Base-by-base conservation (phyloP, 805 yeast species). In the Zygosaccharomyces bisporus region DNA sequence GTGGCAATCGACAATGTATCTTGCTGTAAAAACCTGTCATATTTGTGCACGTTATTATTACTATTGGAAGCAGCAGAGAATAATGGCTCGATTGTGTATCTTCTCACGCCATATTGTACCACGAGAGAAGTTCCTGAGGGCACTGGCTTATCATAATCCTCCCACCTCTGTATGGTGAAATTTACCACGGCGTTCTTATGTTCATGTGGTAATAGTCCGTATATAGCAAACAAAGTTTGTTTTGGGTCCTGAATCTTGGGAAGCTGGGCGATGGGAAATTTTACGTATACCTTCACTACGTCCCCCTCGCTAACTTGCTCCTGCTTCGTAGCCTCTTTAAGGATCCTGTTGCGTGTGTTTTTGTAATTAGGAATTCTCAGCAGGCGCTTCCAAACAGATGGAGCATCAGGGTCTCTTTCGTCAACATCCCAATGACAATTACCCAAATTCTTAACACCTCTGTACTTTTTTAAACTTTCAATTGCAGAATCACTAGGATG, bases 101-200 rank as follows among this genome's bases (percentile, higher is more conserved):
- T 78, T 66, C 98, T 81, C 43, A 91, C 86, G 19, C 99, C 99
- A 60, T 89, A 90, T 68, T 93, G 98, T 12, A 86, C 91, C 42
- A 90, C 71, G 52, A 93, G 70, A 23, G 80, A 67, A 37, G 86
- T 95, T 55, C 83, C 83, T n/a, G 95, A 79, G 38, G 89, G 84
- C 45, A 93, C 75, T 24, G 98, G 95, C 42, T 79, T 77, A 38
- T 85, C 90, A 57, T 81, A 87, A 52, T 85, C 95, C 66, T 91
- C 95, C 90, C 96, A 89, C 23, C 93, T 76, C 54, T 83, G 81
- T 49, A 88, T 77, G 6, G 91, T 77, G 58, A 87, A 81, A 66
- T 91, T 88, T 47, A 86, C 81, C 30, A 86, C 84, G 0, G 95
- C 83, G 49, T 79, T 75, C 63, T 90, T 85, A 61, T 88, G 95